These are phyloP conservation scores for Afroboletus lepidellus DNA, from an alignment of 1,284 basidiomycete genomes.

Conservation along the genomic window DNA sequence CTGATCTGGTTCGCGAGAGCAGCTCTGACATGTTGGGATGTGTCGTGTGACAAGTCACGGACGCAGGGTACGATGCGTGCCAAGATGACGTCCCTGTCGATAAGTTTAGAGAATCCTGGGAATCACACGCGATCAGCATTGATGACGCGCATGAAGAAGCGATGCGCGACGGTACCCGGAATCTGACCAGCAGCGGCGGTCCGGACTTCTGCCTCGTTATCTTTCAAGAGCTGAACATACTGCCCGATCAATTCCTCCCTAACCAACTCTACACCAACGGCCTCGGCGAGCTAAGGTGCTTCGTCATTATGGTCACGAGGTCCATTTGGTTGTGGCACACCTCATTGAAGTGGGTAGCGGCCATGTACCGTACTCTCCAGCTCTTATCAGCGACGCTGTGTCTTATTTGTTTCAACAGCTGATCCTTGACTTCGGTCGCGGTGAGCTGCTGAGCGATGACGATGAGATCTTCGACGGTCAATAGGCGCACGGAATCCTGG, in stretches of 20 bases:
- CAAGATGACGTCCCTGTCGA: slow-evolving; percentile 94
- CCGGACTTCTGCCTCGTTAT: slow-evolving; percentile 98
- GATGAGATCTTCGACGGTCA: slow-evolving; percentile 97
- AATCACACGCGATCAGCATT: slow-evolving; percentile 8
- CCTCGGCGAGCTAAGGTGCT: slow-evolving; percentile 74
- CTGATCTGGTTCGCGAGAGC: slow-evolving; percentile 96
- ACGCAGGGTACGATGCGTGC: slow-evolving; percentile 96
- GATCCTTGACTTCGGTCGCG: slow-evolving; percentile 87
- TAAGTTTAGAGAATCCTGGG: slow-evolving; percentile 93
- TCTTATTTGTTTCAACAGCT: slow-evolving; percentile 86
- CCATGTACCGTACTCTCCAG: slow-evolving; percentile 99
- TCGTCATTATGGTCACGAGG: slow-evolving; percentile 2
- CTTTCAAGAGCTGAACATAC: slow-evolving; percentile 93
- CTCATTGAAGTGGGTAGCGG: slow-evolving; percentile 97
- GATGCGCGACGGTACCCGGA: slow-evolving; percentile 63
- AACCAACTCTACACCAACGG: slow-evolving; percentile 88
- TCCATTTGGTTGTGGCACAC: slow-evolving; percentile 38
- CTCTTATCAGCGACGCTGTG: slow-evolving; percentile 92
- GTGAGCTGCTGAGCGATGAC: slow-evolving; percentile 85
- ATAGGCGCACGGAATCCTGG: slow-evolving; percentile 95
- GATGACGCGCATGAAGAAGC: not conserved
- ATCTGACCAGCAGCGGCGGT: slow-evolving; percentile 96
- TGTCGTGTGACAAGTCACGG: slow-evolving; percentile 90
- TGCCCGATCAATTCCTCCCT: slow-evolving; percentile 93
- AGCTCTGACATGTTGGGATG: slow-evolving; percentile 96